Evolutionary conservation across 2,329 filamentous ascomycete genomes (phyloP), one percentile per base, ranked within the genome.

Genomic region (Paraphoma chrysanthemicola): DNA sequence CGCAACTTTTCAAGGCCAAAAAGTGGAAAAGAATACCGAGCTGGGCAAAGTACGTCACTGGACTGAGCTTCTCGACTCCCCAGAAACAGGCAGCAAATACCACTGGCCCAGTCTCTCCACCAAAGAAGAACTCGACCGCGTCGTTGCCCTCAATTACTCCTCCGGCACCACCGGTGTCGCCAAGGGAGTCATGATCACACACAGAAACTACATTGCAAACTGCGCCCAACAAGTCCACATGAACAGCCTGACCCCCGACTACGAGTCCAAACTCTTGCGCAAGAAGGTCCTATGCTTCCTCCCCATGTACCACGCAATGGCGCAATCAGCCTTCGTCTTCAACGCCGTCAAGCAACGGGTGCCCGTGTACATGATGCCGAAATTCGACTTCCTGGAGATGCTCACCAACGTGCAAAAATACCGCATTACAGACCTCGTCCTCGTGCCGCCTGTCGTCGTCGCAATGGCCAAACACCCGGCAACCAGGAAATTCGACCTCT

Each of bases 111-210:
- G 88, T 55, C 82, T 81, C 46, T 68, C 81, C 0, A 73, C 78
- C 0, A 79, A 83, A 41, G 77, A 85, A 1, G 81, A 81, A 55
- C 74, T 78, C 23, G 64, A 82, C 53, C 82, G 83, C 5, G 85
- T 86, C 1, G 86, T 89, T 63, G 88, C 86, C 6, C 83, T 96
- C 59, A 95, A 96, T 75, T 96, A 94, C 77, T 90, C 87, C 62
- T 89, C 85, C 30, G 87, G 91, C 10, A 93, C 90, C 1, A 96
- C 92, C 2, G 92, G 92, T 6, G 82, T 92, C 4, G 91, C 92
- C 9, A 96, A 96, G 73, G 92, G 92, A 10, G 92, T 95, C 12
- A 87, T 90, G 76, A 90, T 95, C 62, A 87, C 88, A n/a, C 92
- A 96, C 75, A 80, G 82, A 57, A 90, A 92, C 64, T 91, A 92